Evolutionary conservation across 1,284 basidiomycete species (phyloP).

Genomic region (Rhodotorula glutinis): DNA sequence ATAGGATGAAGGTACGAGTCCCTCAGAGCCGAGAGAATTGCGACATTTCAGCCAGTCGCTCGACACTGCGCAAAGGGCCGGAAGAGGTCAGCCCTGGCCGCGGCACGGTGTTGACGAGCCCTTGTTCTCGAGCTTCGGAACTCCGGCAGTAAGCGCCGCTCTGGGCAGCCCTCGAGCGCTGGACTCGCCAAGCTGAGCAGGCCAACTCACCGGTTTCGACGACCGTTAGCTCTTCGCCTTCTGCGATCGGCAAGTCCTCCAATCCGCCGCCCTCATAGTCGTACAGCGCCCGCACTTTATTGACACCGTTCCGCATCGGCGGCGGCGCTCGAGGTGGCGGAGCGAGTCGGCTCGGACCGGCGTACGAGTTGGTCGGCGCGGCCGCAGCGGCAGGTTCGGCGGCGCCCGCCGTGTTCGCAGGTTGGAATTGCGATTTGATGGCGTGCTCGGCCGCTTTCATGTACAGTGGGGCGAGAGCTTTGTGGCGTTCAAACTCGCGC

Average conservation of each 20-base stretch:
- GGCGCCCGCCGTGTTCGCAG: conserved; percentile 2
- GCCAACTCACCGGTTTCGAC: conserved; percentile 23
- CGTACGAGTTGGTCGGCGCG: conserved; percentile 6
- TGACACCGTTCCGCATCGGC: background rate
- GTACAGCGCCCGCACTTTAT: conserved; percentile 17
- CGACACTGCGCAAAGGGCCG: conserved; percentile 13
- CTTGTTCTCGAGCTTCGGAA: too few species aligned
- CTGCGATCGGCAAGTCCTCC: conserved; percentile 20
- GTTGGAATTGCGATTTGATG: conserved; percentile 2
- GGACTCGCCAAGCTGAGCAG: too few species aligned
- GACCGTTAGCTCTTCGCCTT: conserved; percentile 20
- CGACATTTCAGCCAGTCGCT: conserved; percentile 30
- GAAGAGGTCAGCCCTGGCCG: background rate
- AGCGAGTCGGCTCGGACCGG: background rate
- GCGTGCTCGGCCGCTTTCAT: background rate
- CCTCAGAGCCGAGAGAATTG: conserved; percentile 10
- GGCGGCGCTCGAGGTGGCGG: too few species aligned
- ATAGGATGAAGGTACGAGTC: conserved; percentile 18
- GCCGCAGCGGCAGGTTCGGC: background rate
- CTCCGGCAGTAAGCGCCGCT: too few species aligned
- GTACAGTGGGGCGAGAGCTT: conserved; percentile 12
- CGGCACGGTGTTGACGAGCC: too few species aligned
- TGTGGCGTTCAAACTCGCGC: conserved; percentile 19
- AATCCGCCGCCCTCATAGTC: conserved; percentile 25
- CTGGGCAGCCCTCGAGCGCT: too few species aligned